Evolutionary conservation across 371 early-diverging fungal genomes (phyloP), one percentile per base, ranked within the genome.

Genomic region (Blyttiomyces sp.): DNA sequence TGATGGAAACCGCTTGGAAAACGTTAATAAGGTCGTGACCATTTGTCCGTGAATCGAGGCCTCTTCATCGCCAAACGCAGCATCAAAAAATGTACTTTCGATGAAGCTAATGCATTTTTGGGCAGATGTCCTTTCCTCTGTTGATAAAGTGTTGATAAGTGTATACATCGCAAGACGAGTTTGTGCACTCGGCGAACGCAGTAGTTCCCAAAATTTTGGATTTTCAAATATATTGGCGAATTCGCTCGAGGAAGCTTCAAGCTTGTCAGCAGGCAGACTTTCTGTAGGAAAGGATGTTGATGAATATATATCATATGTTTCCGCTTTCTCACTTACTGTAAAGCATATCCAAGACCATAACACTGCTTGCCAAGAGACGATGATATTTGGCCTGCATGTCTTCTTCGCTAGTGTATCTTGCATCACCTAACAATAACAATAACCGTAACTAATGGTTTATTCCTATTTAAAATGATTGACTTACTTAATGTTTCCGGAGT

Each of bases 61-160:
- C 35, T 81, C 82, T 43, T 68, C 71, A n/a, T 82, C 82, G 13
- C 45, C 19, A 54, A 82, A 82, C 23, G 57, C 66, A 27, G 72
- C 69, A 13, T 60, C 60, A 5, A 73, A 52, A 43, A 74, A 79
- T 2, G 34, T 30, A 0, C 50, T 24, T 28, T 58, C 35, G 16
- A 92, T 69, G 11, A 77, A 24, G 0, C 64, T 53, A 51, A 45
- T 54, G 28, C 23, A 35, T 39, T 46, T 32, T 44, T 27, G 65
- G 17, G 36, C 54, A 30, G n/a, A 13, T 11, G 49, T 4, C 0
- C 9, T 4, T 17, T 49, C 49, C 7, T 39, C 3, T 2, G 27
- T 16, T 13, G 55, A n/a, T 1, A 58, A 24, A 2, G 59, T 51
- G 35, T 63, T 70, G 4, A 77, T 33, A 39, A 70, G 61, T 13